Evolutionary conservation across 257 asterid genomes (phyloP).

Genomic region (Capsicum baccatum): DNA sequence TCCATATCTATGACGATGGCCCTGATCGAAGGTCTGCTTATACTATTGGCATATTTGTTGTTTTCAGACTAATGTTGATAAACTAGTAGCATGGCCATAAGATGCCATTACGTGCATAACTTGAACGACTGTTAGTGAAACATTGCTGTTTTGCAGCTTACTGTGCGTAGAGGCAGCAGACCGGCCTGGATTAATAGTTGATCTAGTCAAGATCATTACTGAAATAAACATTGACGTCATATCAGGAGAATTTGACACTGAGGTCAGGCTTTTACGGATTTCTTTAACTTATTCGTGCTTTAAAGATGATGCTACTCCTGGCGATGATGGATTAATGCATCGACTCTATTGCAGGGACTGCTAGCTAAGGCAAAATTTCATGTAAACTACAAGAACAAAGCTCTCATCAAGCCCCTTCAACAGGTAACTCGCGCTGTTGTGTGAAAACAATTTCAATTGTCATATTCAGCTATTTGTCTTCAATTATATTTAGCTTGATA

Average conservation of each 20-base stretch:
- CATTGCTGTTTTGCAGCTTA: conserved; percentile 62
- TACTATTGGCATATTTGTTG: neutral
- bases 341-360: conserved; percentile 61
- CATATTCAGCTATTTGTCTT: neutral
- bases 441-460: neutral
- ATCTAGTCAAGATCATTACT: conserved; percentile 84
- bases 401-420: conserved; percentile 90
- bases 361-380: conserved; percentile 96
- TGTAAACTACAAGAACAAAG: conserved; percentile 84
- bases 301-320: neutral
- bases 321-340: neutral
- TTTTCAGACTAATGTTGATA: neutral
- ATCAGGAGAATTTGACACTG: conserved; percentile 95
- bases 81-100: neutral
- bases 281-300: neutral
- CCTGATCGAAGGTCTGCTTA: neutral
- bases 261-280: conserved; percentile 49
- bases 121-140: neutral
- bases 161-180: conserved; percentile 85
- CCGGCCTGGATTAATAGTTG: conserved; percentile 92
- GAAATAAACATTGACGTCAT: conserved; percentile 79
- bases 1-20: conserved; percentile 24
- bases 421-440: conserved; percentile 53
- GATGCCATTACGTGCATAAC: neutral
- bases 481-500: neutral